Percentiles rank a stretch among this genome's conserved stretches.
phyloP scores from a whole-genome alignment of 345 rosid species.

The Combretum micranthum region DNA sequence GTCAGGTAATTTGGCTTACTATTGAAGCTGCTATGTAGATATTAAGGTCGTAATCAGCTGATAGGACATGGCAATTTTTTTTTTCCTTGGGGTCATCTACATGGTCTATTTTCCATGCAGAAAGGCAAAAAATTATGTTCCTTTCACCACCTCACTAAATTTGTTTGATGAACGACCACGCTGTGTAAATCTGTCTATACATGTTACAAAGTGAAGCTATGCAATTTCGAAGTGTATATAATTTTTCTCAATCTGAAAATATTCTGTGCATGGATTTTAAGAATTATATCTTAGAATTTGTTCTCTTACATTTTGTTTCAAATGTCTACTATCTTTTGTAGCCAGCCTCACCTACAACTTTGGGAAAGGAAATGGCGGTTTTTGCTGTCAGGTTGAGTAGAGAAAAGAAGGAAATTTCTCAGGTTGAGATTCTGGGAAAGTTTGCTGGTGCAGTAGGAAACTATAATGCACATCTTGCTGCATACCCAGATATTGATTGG shows the following conservation, averaged over 20 bases:
- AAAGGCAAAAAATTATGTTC: no score
- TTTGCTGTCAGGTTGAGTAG: conserved; percentile 77
- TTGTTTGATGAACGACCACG: no score
- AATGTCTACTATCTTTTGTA: conserved; percentile 23
- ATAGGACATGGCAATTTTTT: no score
- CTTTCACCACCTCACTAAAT: no score
- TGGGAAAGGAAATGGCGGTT: conserved; percentile 96
- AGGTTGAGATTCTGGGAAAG: conserved; percentile 77
- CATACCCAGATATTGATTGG: conserved; percentile 75
- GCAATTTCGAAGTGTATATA: no score
- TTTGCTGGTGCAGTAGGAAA: conserved; percentile 98
- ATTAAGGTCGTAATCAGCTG: no score
- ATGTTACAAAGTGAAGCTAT: no score
- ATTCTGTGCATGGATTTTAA: no score
- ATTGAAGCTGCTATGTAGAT: no score
- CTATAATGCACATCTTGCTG: conserved; percentile 85
- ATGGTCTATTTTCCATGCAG: neutral
- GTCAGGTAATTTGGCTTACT: conserved; percentile 51
- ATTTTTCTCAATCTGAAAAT: no score
- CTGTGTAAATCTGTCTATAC: no score
- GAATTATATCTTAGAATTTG: no score
- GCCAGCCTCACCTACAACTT: conserved; percentile 94
- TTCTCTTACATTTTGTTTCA: neutral
- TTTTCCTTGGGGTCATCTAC: neutral
- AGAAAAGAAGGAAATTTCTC: conserved; percentile 64